Base-by-base conservation (phyloP, 176 grass and related monocot species). In the Cocos nucifera region DNA sequence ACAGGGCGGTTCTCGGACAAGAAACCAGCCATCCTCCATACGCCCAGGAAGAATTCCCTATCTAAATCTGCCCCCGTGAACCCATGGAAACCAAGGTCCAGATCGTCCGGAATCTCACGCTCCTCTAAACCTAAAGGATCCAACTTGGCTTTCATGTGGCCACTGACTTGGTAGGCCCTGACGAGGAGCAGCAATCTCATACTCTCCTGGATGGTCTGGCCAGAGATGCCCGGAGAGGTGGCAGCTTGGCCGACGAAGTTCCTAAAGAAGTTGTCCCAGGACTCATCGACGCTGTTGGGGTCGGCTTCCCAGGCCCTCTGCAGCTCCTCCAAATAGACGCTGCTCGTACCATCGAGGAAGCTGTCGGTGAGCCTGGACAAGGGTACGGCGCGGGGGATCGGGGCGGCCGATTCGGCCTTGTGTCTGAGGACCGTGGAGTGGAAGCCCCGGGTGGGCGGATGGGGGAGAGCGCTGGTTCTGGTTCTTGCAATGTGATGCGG, bases 21-120 rank as follows among this genome's bases (percentile, higher is more conserved):
- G 77, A 97, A 90, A 0, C 92, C 92, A 0, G 80, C 49, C 92
- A 88, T 88, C 75, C 66, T 81, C 87, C 92, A 90, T 15, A 97
- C 87, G 0, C 87, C 87, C 10, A 97, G 87, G 71, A 91, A 97
- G 83, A 97, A 97, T 54, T 97, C 92, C 61, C 87, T 61, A 63
- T 97, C 87, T 5, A 97, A 79, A 53, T 97, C 92, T 5, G 81
- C 87, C 57, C 74, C 32, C 24, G 86, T 80, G 72, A 97, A 97
- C 57, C 83, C 92, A 48, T 97, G 85, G 10, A 85, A 19, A 17
- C 61, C 7, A 12, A 88, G 76, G 59, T 76, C 66, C 9, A 96
- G 75, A 70, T 88, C 87, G 0, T 97, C 87, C 0, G 87, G 78
- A 0, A 88, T 51, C 35, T 66, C 55, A 3, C 84, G 76, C 64